A percentile compares a stretch with the other conserved stretches of the same genome.
Evolutionary conservation across 2,329 filamentous ascomycete species (phyloP).

Genomic region (Talaromyces pinophilus): DNA sequence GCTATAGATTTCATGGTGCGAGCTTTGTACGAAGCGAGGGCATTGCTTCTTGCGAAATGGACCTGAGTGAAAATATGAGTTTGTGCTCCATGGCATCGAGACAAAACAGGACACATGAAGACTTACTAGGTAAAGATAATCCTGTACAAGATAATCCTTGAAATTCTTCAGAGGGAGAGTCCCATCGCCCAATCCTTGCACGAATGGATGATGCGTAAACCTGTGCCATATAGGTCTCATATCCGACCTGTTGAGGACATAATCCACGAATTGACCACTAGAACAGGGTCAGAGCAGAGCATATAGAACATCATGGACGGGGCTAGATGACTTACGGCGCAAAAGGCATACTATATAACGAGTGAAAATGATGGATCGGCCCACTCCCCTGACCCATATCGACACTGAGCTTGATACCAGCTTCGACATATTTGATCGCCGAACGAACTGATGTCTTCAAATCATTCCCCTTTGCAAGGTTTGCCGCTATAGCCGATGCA

Average conservation of each 20-base stretch:
- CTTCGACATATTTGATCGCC: slow-evolving; percentile 62
- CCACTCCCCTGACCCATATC: slow-evolving; percentile 61
- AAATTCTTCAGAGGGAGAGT: slow-evolving; percentile 74
- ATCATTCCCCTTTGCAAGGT: slow-evolving; percentile 55
- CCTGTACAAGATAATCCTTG: slow-evolving; percentile 86
- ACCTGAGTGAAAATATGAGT: slow-evolving; percentile 51
- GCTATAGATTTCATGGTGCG: slow-evolving; percentile 72
- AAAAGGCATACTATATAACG: slow-evolving; percentile 61
- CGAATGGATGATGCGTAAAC: slow-evolving; percentile 82
- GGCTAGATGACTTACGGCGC: slow-evolving; percentile 47
- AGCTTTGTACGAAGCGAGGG: slow-evolving; percentile 81
- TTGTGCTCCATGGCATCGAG: background rate
- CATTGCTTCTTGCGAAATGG: slow-evolving; percentile 85
- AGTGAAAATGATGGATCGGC: slow-evolving; percentile 69
- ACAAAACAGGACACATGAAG: background rate
- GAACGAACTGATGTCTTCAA: slow-evolving; percentile 55
- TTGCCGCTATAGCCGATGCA: slow-evolving; percentile 71
- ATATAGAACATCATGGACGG: background rate
- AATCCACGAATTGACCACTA: slow-evolving; percentile 79
- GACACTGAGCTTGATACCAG: slow-evolving; percentile 60
- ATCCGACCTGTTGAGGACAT: slow-evolving; percentile 72
- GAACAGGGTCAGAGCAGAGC: slow-evolving; percentile 13
- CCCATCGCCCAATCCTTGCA: slow-evolving; percentile 72
- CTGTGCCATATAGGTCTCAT: slow-evolving; percentile 72
- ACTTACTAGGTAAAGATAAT: slow-evolving; percentile 81